phyloP scores from a whole-genome alignment of 2,329 filamentous ascomycete genomes.

The Colletotrichum melonis region DNA sequence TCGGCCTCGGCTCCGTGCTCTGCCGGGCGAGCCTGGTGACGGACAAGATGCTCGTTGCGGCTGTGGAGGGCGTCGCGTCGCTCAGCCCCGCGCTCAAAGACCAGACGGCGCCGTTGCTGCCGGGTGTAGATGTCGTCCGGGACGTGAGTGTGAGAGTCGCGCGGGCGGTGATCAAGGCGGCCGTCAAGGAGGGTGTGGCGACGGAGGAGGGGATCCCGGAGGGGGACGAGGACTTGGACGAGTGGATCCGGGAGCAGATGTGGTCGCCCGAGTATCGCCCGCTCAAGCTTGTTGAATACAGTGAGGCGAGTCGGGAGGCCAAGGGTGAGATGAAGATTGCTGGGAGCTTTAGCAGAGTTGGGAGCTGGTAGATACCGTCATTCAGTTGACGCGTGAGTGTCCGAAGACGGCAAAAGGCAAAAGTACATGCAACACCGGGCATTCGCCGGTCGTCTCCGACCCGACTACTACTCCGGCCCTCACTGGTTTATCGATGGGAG shows the following conservation, averaged over 20 bases:
- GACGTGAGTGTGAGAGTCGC: slow-evolving; percentile 84
- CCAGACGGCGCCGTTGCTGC: slow-evolving; percentile 74
- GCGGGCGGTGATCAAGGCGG: slow-evolving; percentile 77
- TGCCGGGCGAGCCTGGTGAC: slow-evolving; percentile 75
- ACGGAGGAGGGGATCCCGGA: slow-evolving; percentile 73
- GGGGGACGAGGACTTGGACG: slow-evolving; percentile 66
- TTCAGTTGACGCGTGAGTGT: background rate
- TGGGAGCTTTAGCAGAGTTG: slow-evolving; percentile 46
- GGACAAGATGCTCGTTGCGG: slow-evolving; percentile 84
- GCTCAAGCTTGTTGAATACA: slow-evolving; percentile 65
- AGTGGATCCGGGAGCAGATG: slow-evolving; percentile 84
- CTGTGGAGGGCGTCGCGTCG: slow-evolving; percentile 77
- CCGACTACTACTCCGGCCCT: background rate
- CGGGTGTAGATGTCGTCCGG: slow-evolving; percentile 79
- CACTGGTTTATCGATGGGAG: background rate
- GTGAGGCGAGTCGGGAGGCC: slow-evolving; percentile 66
- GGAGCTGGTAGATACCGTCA: slow-evolving; percentile 9
- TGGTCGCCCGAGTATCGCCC: slow-evolving; percentile 79
- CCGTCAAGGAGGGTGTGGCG: slow-evolving; percentile 76
- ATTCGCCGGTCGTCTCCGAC: background rate
- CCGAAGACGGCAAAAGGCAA: background rate
- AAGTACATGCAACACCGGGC: background rate
- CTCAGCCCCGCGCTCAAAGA: slow-evolving; percentile 77
- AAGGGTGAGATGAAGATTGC: slow-evolving; percentile 67
- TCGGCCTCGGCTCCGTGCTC: slow-evolving; percentile 83